Percentiles rank a stretch among this genome's conserved stretches.
Evolutionary conservation across 352 stramenopile genomes (phyloP).

Genomic region (Pythium brassicae): DNA sequence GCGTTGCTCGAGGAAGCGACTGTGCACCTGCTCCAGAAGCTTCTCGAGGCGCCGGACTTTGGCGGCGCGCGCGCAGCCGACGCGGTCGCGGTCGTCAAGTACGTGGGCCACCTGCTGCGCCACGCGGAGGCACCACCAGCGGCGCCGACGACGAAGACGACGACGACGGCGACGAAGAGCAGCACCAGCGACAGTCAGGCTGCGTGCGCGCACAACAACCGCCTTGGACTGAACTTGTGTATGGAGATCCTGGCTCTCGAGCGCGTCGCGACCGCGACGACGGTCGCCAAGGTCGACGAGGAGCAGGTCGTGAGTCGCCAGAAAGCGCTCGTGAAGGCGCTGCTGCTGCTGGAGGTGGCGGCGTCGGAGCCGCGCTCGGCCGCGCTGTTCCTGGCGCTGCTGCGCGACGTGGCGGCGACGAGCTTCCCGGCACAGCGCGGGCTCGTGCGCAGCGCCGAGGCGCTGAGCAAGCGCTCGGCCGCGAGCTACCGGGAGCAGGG

Average conservation of each 20-base stretch:
- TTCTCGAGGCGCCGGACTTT: constrained; percentile 43
- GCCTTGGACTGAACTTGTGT: constrained; percentile 64
- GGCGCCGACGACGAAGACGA: constrained; percentile 17
- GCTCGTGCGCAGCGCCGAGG: constrained; percentile 41
- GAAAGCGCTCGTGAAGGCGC: constrained; percentile 52
- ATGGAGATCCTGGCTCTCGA: constrained; percentile 68
- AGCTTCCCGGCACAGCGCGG: constrained; percentile 39
- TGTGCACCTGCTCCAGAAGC: constrained; percentile 60
- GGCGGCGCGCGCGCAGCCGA: constrained; percentile 38
- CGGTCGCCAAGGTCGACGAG: constrained; percentile 13
- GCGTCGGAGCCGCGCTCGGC: constrained; percentile 44
- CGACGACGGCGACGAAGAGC: constrained; percentile 7
- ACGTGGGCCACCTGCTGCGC: constrained; percentile 53
- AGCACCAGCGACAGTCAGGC: constrained; percentile 2
- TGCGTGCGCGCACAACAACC: constrained; percentile 64
- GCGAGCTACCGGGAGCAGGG: constrained; percentile 31
- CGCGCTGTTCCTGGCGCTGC: constrained; percentile 42
- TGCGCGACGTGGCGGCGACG: constrained; percentile 36
- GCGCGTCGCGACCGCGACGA: constrained; percentile 21
- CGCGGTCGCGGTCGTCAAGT: constrained; percentile 46
- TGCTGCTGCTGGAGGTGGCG: constrained; percentile 46
- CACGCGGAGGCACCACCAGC: constrained; percentile 22
- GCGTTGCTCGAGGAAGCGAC: constrained; percentile 59
- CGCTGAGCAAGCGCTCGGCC: constrained; percentile 35
- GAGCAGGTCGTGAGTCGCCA: constrained; percentile 30